Base-by-base conservation (phyloP, 2,329 filamentous ascomycete genomes). In the Pseudogymnoascus pannorum region DNA sequence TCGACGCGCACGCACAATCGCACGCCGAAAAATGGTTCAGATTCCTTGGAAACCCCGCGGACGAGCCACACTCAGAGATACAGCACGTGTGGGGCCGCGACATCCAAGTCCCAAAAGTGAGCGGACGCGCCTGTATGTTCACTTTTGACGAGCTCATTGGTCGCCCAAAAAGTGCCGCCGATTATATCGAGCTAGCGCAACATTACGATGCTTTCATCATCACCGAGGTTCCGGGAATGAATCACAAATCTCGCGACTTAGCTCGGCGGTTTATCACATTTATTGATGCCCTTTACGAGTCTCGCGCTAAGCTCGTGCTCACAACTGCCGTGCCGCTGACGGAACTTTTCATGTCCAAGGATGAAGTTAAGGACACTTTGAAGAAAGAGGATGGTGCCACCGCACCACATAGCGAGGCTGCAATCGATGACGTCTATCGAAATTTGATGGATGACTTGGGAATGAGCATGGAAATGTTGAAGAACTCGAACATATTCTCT, bases 11-110 rank as follows among this genome's bases (percentile, higher is more conserved):
- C 59, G 92, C 94, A 3, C 74, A 82, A 9, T 84, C 85, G 0
- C 94, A 99, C 72, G 91, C 92, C 14, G 86, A 96, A 67, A 93
- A 93, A 73, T 99, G 94, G 94, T 97, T 97, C 77, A 84, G 85
- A 61, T 97, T 95, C 76, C 83, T 99, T 0, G 94, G 94, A 65
- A 92, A 97, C 71, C 85, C 89, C 5, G 82, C 89, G 65, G 87
- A 88, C 4, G 77, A 79, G 66, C 91, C 93, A 16, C 91, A 93
- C 68, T 76, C 84, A 2, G 90, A 92, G 65, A 85, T 81, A 0
- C 92, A 97, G 72, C 83, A 81, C 36, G 93, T 99, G 33, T 99
- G 94, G 94, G 94, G 94, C 11, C 85, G 94, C 48, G 87, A 94
- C 64, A 93, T 99, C 66, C 77, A 85, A 51, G 93, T 99, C 0